Percentiles rank a stretch among this genome's conserved stretches.
These are phyloP conservation scores for Naumovozyma castellii DNA, from an alignment of 805 yeast genomes.

Conservation along the genomic window DNA sequence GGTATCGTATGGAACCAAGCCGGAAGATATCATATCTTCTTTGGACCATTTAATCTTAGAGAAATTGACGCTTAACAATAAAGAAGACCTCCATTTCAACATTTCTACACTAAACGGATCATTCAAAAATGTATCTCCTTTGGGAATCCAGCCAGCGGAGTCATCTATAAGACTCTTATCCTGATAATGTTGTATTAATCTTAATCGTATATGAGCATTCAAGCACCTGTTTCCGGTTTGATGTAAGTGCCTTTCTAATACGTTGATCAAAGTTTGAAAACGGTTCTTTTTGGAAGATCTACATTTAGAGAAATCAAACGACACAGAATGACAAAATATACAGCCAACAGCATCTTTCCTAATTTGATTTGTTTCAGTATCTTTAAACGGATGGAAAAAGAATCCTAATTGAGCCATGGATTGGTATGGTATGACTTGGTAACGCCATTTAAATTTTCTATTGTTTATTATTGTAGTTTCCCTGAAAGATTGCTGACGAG, in stretches of 20 bases:
- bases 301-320: constrained; percentile 17
- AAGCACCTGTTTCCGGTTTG: neutral
- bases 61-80: constrained; percentile 4
- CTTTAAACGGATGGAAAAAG: constrained; percentile 17
- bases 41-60: constrained; percentile 11
- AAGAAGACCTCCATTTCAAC: neutral
- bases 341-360: constrained; percentile 21
- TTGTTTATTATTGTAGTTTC: constrained; percentile 11
- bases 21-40: constrained; percentile 41
- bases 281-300: constrained; percentile 18
- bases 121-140: constrained; percentile 13
- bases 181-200: neutral
- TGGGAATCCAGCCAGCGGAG: neutral
- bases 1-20: constrained; percentile 44
- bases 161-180: neutral
- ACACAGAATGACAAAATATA: constrained; percentile 14
- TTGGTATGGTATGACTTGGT: constrained; percentile 22
- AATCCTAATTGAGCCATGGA: constrained; percentile 23
- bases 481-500: constrained; percentile 6
- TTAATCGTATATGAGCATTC: neutral
- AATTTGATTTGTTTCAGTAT: constrained; percentile 4
- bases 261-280: constrained; percentile 19
- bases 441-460: constrained; percentile 24
- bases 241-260: constrained; percentile 16
- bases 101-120: constrained; percentile 12